Base-by-base conservation (phyloP, 352 stramenopile genomes). In the Globisporangium acanthophoron region DNA sequence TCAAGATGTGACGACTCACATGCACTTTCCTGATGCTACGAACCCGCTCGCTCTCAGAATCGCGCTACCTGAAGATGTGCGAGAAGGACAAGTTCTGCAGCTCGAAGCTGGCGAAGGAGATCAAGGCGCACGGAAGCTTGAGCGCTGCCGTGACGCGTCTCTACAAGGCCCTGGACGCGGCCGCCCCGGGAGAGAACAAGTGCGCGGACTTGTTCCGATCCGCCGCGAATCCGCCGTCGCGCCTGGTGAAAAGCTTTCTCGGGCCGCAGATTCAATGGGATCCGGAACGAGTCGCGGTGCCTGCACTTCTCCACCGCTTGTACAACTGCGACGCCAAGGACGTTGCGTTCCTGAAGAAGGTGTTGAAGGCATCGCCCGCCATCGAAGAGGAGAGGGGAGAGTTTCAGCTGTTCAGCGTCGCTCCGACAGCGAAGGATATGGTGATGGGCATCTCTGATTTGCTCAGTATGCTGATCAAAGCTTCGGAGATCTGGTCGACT, bases 401-500 rank as follows among this genome's bases (percentile, higher is more conserved):
- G 13, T 45, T 45, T 15, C 8, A 20, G 40, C n/a, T 16, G 40
- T 13, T 16, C 13, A 18, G 40, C 40, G 40, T 1, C 24, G 24
- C 40, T 45, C 45, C 33, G 53, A 52, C 56, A 12, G 37, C 35
- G 16, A 56, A 58, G 50, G 54, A 67, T 31, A 15, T 57, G 7
- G 52, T 67, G 13, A 44, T 57, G 39, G 33, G 52, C 16, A 15
- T 44, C 20, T 67, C 64, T 2, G 13, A 39, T 2, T 56, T 74
- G 24, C 56, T 24, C 21, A 69, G 3, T 16, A 20, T 47, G 24
- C 44, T 74, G 5, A 74, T 74, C 58, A 60, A 67, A 33, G 55
- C 53, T 16, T 71, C 62, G 11, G 63, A 74, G 46, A 60, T 71
- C 54, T 74, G 67, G 67, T 49, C 43, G 13, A 41, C 41, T 12